Conservation (phyloP, 805 yeast species). For the Sugiyamaella mastotermitis region DNA sequence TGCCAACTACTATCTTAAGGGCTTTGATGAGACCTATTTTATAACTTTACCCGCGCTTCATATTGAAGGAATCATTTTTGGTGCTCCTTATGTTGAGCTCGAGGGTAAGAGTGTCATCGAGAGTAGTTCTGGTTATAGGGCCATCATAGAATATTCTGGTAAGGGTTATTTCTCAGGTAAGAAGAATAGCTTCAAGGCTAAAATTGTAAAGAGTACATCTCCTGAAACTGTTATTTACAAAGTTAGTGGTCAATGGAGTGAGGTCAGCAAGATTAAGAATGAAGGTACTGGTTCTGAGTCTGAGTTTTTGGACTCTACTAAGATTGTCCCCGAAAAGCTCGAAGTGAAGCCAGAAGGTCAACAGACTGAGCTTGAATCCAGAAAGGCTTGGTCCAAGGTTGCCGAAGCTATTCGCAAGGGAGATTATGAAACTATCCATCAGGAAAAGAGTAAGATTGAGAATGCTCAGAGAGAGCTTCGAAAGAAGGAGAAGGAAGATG, state of each 20-base stretch:
- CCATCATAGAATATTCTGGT: constrained; percentile 76
- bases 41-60: constrained; percentile 92
- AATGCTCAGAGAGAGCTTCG: constrained; percentile 79
- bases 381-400: constrained; percentile 85
- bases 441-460: constrained; percentile 73
- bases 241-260: constrained; percentile 91
- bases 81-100: constrained; percentile 90
- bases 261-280: constrained; percentile 54
- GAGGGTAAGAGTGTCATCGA: constrained; percentile 86
- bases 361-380: constrained; percentile 75
- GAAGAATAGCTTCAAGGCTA: constrained; percentile 86
- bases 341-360: constrained; percentile 74
- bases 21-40: constrained; percentile 57
- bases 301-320: constrained; percentile 30
- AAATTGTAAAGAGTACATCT: constrained; percentile 53
- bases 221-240: constrained; percentile 55
- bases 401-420: constrained; percentile 78
- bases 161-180: constrained; percentile 95
- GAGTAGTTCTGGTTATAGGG: constrained; percentile 68
- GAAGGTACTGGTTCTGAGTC: constrained; percentile 40
- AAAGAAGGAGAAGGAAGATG: constrained; percentile 60
- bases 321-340: constrained; percentile 47
- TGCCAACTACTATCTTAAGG: constrained; percentile 50
- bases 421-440: constrained; percentile 68
- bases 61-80: constrained; percentile 86